phyloP scores from a whole-genome alignment of 805 yeast genomes.

The Saccharomyces kudriavzevii region DNA sequence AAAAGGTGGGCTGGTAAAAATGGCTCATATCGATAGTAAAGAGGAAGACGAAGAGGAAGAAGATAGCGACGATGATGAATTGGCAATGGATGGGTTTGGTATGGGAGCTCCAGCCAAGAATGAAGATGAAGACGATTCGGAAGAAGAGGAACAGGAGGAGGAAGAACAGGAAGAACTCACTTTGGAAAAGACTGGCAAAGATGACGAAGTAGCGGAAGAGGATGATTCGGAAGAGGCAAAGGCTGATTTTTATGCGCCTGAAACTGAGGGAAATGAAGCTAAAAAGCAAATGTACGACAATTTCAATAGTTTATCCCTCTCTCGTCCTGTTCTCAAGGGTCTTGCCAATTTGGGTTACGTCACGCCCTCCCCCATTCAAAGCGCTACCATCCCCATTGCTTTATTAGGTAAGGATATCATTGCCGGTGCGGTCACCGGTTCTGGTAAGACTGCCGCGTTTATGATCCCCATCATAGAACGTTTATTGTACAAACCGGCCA shows the following conservation, averaged over 20 bases:
- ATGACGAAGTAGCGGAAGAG: conserved; percentile 19
- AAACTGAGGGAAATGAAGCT: conserved; percentile 46
- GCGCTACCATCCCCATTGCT: conserved; percentile 89
- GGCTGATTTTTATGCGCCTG: conserved; percentile 64
- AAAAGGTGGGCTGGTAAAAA: conserved; percentile 66
- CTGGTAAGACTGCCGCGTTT: conserved; percentile 98
- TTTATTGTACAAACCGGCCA: conserved; percentile 78
- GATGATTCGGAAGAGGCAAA: conserved; percentile 64
- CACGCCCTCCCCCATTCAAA: conserved; percentile 91
- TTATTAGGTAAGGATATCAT: conserved; percentile 90
- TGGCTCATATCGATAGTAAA: conserved; percentile 40
- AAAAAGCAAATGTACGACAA: conserved; percentile 46
- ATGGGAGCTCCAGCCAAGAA: conserved; percentile 28
- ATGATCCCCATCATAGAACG: conserved; percentile 94
- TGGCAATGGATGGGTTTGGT: conserved; percentile 34
- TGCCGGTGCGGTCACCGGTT: conserved; percentile 99
- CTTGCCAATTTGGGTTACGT: conserved; percentile 70
- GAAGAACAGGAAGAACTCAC: conserved; percentile 22
- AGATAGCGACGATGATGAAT: conserved; percentile 28
- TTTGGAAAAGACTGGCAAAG: conserved; percentile 13
- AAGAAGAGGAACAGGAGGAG: conserved; percentile 21
- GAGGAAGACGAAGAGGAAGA: conserved; percentile 38
- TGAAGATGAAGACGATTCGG: conserved; percentile 27
- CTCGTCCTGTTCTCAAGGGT: conserved; percentile 86
- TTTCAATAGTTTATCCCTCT: conserved; percentile 70